phyloP scores from a whole-genome alignment of 2,329 filamentous ascomycete species.

The Cladosporium sp. region DNA sequence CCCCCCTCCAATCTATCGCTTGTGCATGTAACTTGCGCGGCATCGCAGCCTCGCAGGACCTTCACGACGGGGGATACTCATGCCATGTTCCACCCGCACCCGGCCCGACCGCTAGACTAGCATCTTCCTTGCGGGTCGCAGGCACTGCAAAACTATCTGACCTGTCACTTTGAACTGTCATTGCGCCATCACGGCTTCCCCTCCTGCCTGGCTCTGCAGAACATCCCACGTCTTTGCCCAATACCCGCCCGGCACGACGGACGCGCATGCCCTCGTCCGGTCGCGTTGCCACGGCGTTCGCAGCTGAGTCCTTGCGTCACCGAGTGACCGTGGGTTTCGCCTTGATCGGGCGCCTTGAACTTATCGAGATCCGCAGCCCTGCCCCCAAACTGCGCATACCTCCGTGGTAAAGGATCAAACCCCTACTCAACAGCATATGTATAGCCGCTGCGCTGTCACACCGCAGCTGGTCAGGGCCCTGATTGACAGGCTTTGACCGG shows the following conservation, averaged over 20 bases:
- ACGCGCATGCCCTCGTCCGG: background rate
- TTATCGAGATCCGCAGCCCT: background rate
- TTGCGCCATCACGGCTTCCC: slow-evolving; percentile 10
- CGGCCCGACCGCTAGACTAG: background rate
- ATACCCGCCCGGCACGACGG: background rate
- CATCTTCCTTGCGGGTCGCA: background rate
- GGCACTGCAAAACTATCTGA: background rate
- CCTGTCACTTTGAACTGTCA: slow-evolving; percentile 8
- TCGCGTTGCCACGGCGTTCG: background rate
- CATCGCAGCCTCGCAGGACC: background rate
- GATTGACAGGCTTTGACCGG: slow-evolving; percentile 4
- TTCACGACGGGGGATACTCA: background rate
- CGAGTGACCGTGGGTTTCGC: background rate
- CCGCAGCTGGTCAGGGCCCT: background rate
- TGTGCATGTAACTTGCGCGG: background rate
- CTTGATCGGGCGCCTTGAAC: slow-evolving; percentile 6
- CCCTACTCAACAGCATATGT: background rate
- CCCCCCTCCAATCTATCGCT: slow-evolving; percentile 4
- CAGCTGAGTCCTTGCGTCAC: slow-evolving; percentile 10
- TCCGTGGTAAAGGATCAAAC: background rate
- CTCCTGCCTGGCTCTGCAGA: background rate
- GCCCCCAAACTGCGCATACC: background rate
- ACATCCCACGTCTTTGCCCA: slow-evolving; percentile 1
- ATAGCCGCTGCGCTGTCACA: background rate
- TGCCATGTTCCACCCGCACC: background rate